Percentiles rank a stretch among this genome's conserved stretches.
These are phyloP conservation scores for Testicularia cyperi DNA, from an alignment of 1,284 basidiomycete species.

Conservation along the genomic window DNA sequence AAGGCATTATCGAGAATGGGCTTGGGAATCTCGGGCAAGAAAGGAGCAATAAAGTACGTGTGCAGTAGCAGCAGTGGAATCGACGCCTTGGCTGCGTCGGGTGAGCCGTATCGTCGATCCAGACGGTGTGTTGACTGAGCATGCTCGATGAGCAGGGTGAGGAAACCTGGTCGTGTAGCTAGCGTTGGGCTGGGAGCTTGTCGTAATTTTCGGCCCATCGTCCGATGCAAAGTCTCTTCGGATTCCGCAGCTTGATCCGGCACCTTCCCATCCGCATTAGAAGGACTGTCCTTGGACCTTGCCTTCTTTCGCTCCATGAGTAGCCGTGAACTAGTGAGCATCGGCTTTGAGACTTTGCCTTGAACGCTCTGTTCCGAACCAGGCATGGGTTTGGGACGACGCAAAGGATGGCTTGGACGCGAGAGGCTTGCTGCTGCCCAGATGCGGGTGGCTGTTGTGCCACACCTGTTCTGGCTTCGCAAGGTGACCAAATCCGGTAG, in stretches of 20 bases:
- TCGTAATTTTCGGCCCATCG: no score
- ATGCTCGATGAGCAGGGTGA: conserved; percentile 45
- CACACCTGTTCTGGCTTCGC: neutral
- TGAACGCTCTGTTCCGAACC: no score
- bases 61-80: conserved; percentile 41
- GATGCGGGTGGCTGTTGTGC: neutral
- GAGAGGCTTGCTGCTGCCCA: neutral
- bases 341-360: no score
- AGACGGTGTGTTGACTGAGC: conserved; percentile 23
- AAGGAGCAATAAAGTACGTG: conserved; percentile 52
- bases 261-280: no score
- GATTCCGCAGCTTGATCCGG: no score
- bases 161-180: conserved; percentile 38
- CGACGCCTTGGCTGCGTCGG: conserved; percentile 9
- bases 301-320: conserved; percentile 6
- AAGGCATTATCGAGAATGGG: conserved; percentile 17
- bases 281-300: no score
- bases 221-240: no score
- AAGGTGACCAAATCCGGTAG: no score
- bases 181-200: conserved; percentile 19
- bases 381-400: no score
- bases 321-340: conserved; percentile 13
- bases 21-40: conserved; percentile 34
- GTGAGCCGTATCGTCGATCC: conserved; percentile 3
- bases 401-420: conserved; percentile 23